Base-by-base conservation (phyloP, 2,329 filamentous ascomycete genomes). In the Epichloe gansuensis region DNA sequence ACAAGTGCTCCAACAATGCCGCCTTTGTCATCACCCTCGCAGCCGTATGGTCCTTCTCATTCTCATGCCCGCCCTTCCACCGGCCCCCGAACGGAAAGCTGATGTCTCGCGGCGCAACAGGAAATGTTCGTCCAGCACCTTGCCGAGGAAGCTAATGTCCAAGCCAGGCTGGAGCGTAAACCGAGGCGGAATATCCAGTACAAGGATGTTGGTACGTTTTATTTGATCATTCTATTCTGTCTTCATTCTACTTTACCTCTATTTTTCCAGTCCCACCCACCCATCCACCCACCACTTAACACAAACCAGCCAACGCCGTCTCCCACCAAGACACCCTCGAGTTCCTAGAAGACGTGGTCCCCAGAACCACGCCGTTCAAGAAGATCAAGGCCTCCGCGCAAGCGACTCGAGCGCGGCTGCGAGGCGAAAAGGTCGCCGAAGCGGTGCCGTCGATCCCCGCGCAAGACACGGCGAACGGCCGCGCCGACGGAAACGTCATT, bases 121-220 rank as follows among this genome's bases (percentile, higher is more conserved):
- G 93, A 98, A 71, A 84, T 95, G 77, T 97, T 98, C 71, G 84
- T 98, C 59, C 89, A 95, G 67, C 86, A 97, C 66, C 79, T 98
- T 27, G 83, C 90, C 21, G 79, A 85, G 56, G 87, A 94, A 66
- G 84, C 85, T 27, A 84, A 95, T 66, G 90, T 87, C 62, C 87
- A 95, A 61, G 86, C 90, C 61, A 94, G 93, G 64, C 79, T 89
- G 1, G 93, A 97, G 69, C 81, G 85, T 60, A 97, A 97, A 67
- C 91, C 91, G 5, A 79, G 93, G 52, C 82, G 90, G 55, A 96
- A 94, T 63, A 85, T 98, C 56, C 93, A 97, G 67, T 98, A 98
- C 73, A 88, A 88, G 64, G 93, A 98, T 68, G 77, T 98, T 42
- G 85, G 87, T 89, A 72, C 53, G 76, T 52, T n/a, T 17, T 3